Conservation (phyloP, 164 flowering plant genomes). For the Protea cynaroides region DNA sequence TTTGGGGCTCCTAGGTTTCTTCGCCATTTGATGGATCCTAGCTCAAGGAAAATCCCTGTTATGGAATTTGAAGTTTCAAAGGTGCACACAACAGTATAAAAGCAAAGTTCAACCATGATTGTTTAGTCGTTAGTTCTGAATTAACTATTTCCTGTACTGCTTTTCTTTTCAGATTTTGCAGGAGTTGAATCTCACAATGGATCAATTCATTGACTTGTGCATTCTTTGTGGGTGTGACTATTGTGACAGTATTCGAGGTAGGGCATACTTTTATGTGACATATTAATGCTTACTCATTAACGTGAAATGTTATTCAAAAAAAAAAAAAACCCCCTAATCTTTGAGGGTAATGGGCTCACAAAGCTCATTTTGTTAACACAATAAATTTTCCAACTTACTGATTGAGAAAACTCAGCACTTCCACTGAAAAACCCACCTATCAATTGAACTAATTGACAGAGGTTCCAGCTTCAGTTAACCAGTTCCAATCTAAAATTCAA, state of each 20-base stretch:
- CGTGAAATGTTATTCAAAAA: too few species aligned
- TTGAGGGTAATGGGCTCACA: too few species aligned
- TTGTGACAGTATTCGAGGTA: slow-evolving; percentile 95
- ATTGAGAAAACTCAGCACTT: too few species aligned
- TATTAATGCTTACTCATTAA: too few species aligned
- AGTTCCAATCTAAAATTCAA: too few species aligned
- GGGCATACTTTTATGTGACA: too few species aligned
- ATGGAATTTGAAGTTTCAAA: slow-evolving; percentile 91
- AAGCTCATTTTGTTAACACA: too few species aligned
- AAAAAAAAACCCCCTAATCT: too few species aligned
- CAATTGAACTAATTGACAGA: too few species aligned
- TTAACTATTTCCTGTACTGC: slow-evolving; percentile 3
- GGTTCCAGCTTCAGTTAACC: too few species aligned
- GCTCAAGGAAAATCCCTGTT: slow-evolving; percentile 87
- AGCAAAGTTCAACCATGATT: slow-evolving; percentile 3
- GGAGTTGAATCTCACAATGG: slow-evolving; percentile 83
- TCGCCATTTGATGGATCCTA: slow-evolving; percentile 96
- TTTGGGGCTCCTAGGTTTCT: slow-evolving; percentile 97
- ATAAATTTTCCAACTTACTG: too few species aligned
- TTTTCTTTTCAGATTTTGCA: slow-evolving; percentile 66
- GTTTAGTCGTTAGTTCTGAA: slow-evolving; percentile 4
- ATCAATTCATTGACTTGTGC: slow-evolving; percentile 95
- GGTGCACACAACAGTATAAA: slow-evolving; percentile 33
- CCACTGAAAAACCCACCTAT: too few species aligned
- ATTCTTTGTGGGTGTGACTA: slow-evolving; percentile 97